Percentiles rank a stretch among this genome's conserved stretches.
Evolutionary conservation across 148 eudicot genomes (phyloP).

Genomic region (Mesembryanthemum crystallinum): DNA sequence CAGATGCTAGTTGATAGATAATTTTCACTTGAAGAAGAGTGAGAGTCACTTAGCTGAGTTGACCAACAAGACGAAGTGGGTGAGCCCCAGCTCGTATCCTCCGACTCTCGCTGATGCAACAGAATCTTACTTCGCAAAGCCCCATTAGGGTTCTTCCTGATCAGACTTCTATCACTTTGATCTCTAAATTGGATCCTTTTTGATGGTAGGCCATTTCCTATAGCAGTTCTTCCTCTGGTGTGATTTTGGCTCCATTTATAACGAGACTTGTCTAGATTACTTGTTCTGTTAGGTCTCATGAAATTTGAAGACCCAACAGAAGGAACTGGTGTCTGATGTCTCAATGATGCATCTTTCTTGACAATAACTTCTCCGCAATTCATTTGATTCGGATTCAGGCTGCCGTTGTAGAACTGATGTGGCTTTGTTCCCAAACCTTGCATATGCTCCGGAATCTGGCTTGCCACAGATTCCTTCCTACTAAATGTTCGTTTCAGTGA

Average conservation of each 20-base stretch:
- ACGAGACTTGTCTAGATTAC: neutral
- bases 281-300: slow-evolving; percentile 8
- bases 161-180: neutral
- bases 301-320: slow-evolving; percentile 20
- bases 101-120: slow-evolving; percentile 24
- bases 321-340: slow-evolving; percentile 16
- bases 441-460: slow-evolving; percentile 23
- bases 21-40: slow-evolving; percentile 16
- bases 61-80: slow-evolving; percentile 36
- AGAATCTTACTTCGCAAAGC: slow-evolving; percentile 2
- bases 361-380: slow-evolving; percentile 1
- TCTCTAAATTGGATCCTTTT: neutral
- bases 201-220: slow-evolving; percentile 3
- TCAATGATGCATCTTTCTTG: slow-evolving; percentile 11
- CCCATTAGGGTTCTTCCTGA: neutral
- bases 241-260: slow-evolving; percentile 12
- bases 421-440: slow-evolving; percentile 31
- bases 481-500: slow-evolving; percentile 17
- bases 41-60: slow-evolving; percentile 25
- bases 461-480: slow-evolving; percentile 10
- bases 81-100: slow-evolving; percentile 33
- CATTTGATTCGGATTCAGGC: slow-evolving; percentile 5
- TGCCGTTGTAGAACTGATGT: slow-evolving; percentile 7
- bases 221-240: slow-evolving; percentile 2
- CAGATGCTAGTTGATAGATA: slow-evolving; percentile 9